These are phyloP conservation scores for Chenopodium formosanum DNA, from an alignment of 148 eudicot species.

Conservation along the genomic window DNA sequence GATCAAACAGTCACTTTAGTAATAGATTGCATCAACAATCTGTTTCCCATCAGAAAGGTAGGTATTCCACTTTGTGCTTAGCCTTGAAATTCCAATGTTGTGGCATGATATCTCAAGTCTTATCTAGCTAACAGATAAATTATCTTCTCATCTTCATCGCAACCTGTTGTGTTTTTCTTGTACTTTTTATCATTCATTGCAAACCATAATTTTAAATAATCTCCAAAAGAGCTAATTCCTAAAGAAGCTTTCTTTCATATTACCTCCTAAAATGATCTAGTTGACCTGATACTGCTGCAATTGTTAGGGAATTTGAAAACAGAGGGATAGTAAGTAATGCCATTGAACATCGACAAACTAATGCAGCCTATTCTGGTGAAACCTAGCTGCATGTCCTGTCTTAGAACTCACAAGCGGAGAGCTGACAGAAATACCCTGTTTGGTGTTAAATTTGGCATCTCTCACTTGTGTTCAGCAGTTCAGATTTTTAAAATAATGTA, in stretches of 20 bases:
- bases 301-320: too few species aligned
- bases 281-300: too few species aligned
- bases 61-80: neutral
- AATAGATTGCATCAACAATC: conserved; percentile 56
- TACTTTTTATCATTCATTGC: neutral
- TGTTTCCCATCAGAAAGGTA: conserved; percentile 78
- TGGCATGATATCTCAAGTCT: neutral
- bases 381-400: neutral
- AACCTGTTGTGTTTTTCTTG: neutral
- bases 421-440: neutral
- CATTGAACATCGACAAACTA: neutral
- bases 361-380: neutral
- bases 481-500: too few species aligned
- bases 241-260: neutral
- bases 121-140: neutral
- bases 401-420: neutral
- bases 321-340: neutral
- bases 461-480: too few species aligned
- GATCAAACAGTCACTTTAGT: conserved; percentile 51
- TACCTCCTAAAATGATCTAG: neutral
- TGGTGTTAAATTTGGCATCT: too few species aligned
- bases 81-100: neutral
- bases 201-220: neutral
- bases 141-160: too few species aligned
- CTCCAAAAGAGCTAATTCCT: neutral